Conservation (phyloP, 1,284 basidiomycete species). For the Irpex rosettiformis region DNA sequence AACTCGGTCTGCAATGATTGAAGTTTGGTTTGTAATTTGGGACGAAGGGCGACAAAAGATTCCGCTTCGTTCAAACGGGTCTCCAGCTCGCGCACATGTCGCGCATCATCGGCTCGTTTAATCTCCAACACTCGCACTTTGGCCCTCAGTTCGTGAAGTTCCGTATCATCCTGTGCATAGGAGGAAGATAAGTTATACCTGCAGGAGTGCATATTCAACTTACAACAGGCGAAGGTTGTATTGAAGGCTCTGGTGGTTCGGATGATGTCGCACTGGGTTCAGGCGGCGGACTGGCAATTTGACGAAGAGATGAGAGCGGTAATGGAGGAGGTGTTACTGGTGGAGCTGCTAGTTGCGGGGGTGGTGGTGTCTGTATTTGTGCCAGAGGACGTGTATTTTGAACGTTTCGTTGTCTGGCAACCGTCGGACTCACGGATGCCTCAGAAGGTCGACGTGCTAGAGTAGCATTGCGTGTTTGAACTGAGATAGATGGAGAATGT, state of each 20-base stretch:
- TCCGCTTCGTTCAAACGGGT: constrained; percentile 80
- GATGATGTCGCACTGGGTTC: constrained; percentile 6
- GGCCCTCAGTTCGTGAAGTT: constrained; percentile 79
- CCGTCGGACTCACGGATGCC: constrained; percentile 21
- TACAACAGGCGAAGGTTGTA: constrained; percentile 19
- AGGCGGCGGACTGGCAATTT: constrained; percentile 19
- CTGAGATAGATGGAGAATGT: constrained; percentile 34
- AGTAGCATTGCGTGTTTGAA: constrained; percentile 28
- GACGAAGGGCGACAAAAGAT: constrained; percentile 78
- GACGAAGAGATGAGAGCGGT: constrained; percentile 22
- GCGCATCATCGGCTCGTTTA: constrained; percentile 83
- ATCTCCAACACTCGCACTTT: constrained; percentile 85
- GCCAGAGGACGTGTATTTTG: constrained; percentile 14
- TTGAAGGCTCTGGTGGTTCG: constrained; percentile 6
- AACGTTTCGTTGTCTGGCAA: constrained; percentile 21
- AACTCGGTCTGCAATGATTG: constrained; percentile 77
- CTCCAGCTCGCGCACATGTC: constrained; percentile 84
- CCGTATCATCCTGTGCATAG: constrained; percentile 44
- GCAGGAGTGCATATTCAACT: background rate
- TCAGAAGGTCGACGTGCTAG: constrained; percentile 27
- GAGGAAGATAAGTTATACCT: constrained; percentile 3
- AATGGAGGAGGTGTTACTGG: constrained; percentile 18
- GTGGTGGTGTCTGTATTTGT: constrained; percentile 11
- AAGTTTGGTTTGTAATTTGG: constrained; percentile 88
- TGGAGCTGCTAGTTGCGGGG: constrained; percentile 15